These are phyloP conservation scores for Pugionium cornutum DNA, from an alignment of 345 rosid species.

Conservation along the genomic window DNA sequence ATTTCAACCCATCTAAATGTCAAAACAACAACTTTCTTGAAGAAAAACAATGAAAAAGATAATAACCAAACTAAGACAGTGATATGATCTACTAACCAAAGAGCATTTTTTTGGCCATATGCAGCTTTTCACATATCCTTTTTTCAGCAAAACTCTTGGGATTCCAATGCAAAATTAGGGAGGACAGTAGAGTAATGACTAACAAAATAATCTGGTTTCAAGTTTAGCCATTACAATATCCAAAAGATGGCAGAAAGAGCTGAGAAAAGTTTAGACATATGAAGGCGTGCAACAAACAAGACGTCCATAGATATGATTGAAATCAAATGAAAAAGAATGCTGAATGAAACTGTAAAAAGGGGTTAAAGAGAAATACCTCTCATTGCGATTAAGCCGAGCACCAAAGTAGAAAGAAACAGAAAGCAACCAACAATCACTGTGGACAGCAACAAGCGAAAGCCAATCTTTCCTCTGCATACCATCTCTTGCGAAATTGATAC, in stretches of 20 bases:
- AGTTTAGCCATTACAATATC: background rate
- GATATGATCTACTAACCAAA: conserved; percentile 2
- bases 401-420: conserved; percentile 95
- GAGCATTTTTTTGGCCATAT: background rate
- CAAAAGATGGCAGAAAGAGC: conserved; percentile 4
- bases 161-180: background rate
- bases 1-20: background rate
- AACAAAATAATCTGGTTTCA: background rate
- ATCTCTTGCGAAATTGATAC: conserved; percentile 96
- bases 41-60: conserved; percentile 1
- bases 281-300: conserved; percentile 9
- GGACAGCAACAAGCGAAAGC: conserved; percentile 62
- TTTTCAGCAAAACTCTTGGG: background rate
- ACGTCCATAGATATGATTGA: background rate
- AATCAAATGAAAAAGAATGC: conserved; percentile 6
- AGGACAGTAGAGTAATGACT: background rate
- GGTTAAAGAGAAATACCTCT: conserved; percentile 52
- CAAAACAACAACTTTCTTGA: background rate
- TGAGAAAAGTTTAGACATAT: conserved; percentile 11
- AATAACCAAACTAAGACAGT: background rate
- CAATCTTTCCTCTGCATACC: conserved; percentile 95
- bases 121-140: background rate
- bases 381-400: conserved; percentile 86
- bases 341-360: background rate
- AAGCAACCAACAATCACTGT: conserved; percentile 65